phyloP scores from a whole-genome alignment of 148 eudicot genomes.

The Arctostaphylos glauca region DNA sequence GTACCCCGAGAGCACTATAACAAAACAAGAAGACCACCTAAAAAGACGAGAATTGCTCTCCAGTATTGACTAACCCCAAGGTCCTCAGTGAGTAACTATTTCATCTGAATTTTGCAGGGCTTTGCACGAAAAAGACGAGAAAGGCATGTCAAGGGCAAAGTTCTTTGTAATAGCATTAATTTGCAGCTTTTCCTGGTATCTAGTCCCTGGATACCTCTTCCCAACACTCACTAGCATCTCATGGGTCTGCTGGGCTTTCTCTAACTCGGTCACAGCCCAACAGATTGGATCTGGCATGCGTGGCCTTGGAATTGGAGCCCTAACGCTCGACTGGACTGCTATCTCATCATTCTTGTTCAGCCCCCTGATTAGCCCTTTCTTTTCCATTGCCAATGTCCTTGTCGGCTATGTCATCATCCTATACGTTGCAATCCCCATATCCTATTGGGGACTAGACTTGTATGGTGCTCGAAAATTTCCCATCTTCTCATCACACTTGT shows the following conservation, averaged over 20 bases:
- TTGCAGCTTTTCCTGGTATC: constrained; percentile 78
- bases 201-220: constrained; percentile 81
- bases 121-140: constrained; percentile 75
- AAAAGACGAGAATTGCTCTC: neutral
- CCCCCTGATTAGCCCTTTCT: constrained; percentile 81
- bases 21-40: neutral
- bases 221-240: constrained; percentile 75
- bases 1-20: neutral
- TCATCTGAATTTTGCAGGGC: constrained; percentile 48
- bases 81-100: neutral
- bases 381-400: constrained; percentile 68
- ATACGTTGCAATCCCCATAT: constrained; percentile 63
- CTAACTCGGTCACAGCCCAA: constrained; percentile 82
- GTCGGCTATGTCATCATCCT: constrained; percentile 61
- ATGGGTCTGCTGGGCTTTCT: constrained; percentile 84
- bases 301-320: constrained; percentile 80
- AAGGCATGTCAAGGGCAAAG: constrained; percentile 68
- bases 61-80: neutral
- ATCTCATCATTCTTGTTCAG: constrained; percentile 81
- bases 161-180: constrained; percentile 70
- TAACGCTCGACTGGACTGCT: constrained; percentile 80
- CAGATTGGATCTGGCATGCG: constrained; percentile 87
- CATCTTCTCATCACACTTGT: constrained; percentile 79
- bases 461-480: constrained; percentile 69
- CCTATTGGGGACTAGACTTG: constrained; percentile 84